Evolutionary conservation across 2,329 filamentous ascomycete genomes (phyloP).

Genomic region (Harringtonia aguacate): DNA sequence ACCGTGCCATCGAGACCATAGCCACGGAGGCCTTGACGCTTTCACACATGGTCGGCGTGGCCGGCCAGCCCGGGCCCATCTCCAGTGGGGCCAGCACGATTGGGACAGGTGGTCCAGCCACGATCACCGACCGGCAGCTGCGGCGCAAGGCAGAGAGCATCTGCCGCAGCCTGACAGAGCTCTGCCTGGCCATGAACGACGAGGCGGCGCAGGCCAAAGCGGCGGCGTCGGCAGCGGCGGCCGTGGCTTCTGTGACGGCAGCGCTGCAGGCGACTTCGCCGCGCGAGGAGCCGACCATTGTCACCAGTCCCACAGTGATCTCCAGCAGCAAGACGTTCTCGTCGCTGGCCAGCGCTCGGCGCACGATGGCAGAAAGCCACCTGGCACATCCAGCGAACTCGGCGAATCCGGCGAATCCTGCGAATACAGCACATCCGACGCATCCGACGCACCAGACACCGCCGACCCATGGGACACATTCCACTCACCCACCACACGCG

Average conservation of each 20-base stretch:
- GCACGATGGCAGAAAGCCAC: background rate
- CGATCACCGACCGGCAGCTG: slow-evolving; percentile 69
- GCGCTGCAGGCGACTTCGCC: background rate
- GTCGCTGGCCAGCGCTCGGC: background rate
- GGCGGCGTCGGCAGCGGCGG: slow-evolving; percentile 7
- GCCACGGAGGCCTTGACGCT: slow-evolving; percentile 73
- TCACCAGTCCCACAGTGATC: slow-evolving; percentile 3
- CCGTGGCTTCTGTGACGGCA: background rate
- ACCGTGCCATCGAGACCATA: slow-evolving; percentile 67
- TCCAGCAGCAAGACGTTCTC: slow-evolving; percentile 8
- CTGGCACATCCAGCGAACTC: too few species aligned
- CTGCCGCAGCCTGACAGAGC: slow-evolving; percentile 83
- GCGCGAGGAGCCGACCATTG: slow-evolving; percentile 12
- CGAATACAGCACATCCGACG: too few species aligned
- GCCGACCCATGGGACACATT: too few species aligned
- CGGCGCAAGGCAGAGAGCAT: slow-evolving; percentile 86
- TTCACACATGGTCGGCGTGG: slow-evolving; percentile 64
- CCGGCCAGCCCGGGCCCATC: slow-evolving; percentile 57
- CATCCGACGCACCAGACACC: too few species aligned
- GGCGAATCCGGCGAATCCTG: too few species aligned
- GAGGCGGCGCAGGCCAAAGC: slow-evolving; percentile 29
- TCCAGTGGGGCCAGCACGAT: slow-evolving; percentile 56
- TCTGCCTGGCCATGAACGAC: slow-evolving; percentile 75
- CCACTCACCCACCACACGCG: too few species aligned
- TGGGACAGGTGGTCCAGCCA: slow-evolving; percentile 32